Base-by-base conservation (phyloP, 1,284 basidiomycete species). In the Lentinus polychrous region DNA sequence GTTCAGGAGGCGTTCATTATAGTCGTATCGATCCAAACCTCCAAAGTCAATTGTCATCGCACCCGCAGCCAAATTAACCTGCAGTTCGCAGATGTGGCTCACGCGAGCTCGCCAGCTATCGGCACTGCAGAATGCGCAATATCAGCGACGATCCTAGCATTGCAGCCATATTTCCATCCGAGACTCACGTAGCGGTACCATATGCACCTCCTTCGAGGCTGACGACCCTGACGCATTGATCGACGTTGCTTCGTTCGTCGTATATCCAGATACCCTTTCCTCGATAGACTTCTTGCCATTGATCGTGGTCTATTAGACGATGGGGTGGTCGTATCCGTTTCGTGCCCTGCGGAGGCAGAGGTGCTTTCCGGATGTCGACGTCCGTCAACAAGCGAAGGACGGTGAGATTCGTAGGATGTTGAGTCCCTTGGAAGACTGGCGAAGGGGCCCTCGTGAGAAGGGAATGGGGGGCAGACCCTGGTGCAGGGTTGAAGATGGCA, bases 71-170 rank as follows among this genome's bases (percentile, higher is more conserved):
- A 88, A 70, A 58, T 78, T 83, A 56, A 82, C 75, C 57, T 89
- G 86, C 31, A 89, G 69, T 61, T 87, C 86, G 52, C 75, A 78
- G 7, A 89, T 75, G 59, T 86, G 84, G 31, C 77, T 69, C 2
- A 72, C 82, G 46, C 79, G 72, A 8, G 81, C 82, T 23, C 86
- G 76, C 85, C 86, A 90, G 57, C 85, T 89, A 56, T 90, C 86
- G 18, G 76, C 86, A 18, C 86, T 89, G n/a, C n/a, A n/a, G n/a
- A n/a, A 62, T 43, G 50, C n/a, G 24, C 22, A 34, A 15, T 20
- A 49, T 31, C 49, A 47, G 27, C 40, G 27, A n/a, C n/a, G n/a
- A n/a, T n/a, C n/a, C n/a, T n/a, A n/a, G n/a, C n/a, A n/a, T n/a
- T n/a, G n/a, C n/a, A n/a, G n/a, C n/a, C n/a, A n/a, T n/a, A n/a